These are phyloP conservation scores for Phialocephala sp. DNA, from an alignment of 2,329 filamentous ascomycete species.

Conservation along the genomic window DNA sequence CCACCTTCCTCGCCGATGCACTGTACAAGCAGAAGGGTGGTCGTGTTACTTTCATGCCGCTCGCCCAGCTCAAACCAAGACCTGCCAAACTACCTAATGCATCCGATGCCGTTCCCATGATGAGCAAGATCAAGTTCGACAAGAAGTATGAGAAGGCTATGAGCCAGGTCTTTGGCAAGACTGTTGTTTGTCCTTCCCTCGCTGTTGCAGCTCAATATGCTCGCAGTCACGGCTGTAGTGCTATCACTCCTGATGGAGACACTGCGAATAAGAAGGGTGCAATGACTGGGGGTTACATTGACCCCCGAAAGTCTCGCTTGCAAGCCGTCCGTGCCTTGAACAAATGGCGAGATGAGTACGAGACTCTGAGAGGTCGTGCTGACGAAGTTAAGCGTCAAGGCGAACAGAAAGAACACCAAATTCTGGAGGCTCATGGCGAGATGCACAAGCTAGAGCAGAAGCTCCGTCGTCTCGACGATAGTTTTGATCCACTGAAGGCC, in stretches of 20 bases:
- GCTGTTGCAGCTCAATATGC: conserved; percentile 89
- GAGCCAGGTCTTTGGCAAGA: conserved; percentile 93
- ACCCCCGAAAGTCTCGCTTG: conserved; percentile 84
- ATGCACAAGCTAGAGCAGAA: conserved; percentile 83
- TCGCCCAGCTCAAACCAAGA: conserved; percentile 78
- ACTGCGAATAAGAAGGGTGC: conserved; percentile 94
- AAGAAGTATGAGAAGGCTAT: conserved; percentile 81
- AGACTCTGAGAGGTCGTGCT: conserved; percentile 67
- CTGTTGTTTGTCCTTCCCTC: conserved; percentile 90
- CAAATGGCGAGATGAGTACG: conserved; percentile 76
- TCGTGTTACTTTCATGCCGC: conserved; percentile 91
- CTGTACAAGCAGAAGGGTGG: conserved; percentile 82
- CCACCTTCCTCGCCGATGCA: conserved; percentile 78
- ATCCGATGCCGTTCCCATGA: conserved; percentile 84
- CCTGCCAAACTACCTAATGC: conserved; percentile 80
- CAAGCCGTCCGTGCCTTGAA: conserved; percentile 79
- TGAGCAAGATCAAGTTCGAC: conserved; percentile 85
- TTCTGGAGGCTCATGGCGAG: conserved; percentile 84
- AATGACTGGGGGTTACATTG: conserved; percentile 92
- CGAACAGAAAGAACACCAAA: conserved; percentile 83
- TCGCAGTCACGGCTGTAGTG: conserved; percentile 87
- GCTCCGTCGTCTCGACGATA: conserved; percentile 77
- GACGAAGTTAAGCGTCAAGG: conserved; percentile 71
- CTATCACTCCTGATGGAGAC: conserved; percentile 94
- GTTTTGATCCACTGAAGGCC: conserved; percentile 78